Base-by-base conservation (phyloP, 768 basidiomycete species). In the Naganishia kalamii region DNA sequence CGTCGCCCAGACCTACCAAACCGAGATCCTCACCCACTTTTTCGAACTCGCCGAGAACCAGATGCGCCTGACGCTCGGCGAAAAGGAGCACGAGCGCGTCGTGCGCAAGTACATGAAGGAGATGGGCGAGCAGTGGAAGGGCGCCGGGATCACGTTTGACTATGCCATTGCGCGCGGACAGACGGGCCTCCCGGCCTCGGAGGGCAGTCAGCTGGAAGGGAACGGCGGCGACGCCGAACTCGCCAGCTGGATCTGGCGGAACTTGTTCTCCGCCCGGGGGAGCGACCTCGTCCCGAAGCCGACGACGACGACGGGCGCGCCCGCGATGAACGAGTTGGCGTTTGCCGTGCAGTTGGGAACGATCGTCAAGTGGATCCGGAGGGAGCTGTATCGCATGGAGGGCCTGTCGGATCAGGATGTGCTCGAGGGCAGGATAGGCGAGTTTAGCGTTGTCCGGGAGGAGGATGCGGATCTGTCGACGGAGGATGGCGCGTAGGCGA, bases 31-130 rank as follows among this genome's bases (percentile, higher is more conserved):
- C 68, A 92, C 94, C 77, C 92, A 96, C 80, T 96, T 93, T 80
- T 98, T 97, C 82, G 81, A 91, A 69, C 90, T 97, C 75, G 84
- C 90, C 68, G 94, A 97, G 74, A 88, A 89, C 73, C 88, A 92
- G 62, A 85, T 97, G 51, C 87, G 92, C 21, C 80, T 84, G 5
- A 87, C 92, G 30, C 85, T 91, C 46, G 87, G 87, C 60, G 46
- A 76, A 72, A 63, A 74, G 69, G 76, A 88, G 0, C 88, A 89
- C 3, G 90, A 93, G 72, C 78, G 86, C 2, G 82, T 92, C 40
- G 86, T 97, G 44, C 85, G 85, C 48, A 85, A 85, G 48, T 91
- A 94, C 77, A 88, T 97, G 89, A 88, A 88, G 61, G 80, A 81
- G 68, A 68, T 93, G 81, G 87, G 87, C 68, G 89, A 94, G 75